Percentiles rank a stretch among this genome's conserved stretches.
phyloP scores from a whole-genome alignment of 345 rosid genomes.

The Litchi chinensis region DNA sequence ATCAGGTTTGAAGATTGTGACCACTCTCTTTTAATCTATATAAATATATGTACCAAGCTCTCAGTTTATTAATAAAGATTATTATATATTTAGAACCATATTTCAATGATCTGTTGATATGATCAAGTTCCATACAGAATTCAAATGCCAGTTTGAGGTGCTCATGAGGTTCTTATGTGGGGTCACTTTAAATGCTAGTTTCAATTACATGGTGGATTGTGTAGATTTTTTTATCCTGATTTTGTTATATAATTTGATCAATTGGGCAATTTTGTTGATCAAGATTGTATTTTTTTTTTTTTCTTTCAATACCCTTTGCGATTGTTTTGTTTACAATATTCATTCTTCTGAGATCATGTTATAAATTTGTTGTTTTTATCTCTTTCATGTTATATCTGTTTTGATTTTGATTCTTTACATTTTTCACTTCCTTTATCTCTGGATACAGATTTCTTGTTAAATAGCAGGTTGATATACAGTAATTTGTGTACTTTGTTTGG shows the following conservation, averaged over 20 bases:
- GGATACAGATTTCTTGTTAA: constrained; percentile 16
- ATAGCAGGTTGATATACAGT: neutral
- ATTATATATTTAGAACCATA: neutral
- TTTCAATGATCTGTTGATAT: constrained; percentile 6
- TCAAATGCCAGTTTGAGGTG: neutral
- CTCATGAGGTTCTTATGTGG: neutral
- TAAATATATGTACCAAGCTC: neutral
- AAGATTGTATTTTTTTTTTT: neutral
- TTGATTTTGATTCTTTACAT: constrained; percentile 3
- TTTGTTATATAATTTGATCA: constrained; percentile 2
- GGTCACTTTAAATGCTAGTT: constrained; percentile 3
- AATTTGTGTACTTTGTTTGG: neutral
- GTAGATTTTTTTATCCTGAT: constrained; percentile 9
- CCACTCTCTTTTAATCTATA: neutral
- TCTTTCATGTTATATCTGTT: neutral
- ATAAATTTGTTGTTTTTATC: neutral
- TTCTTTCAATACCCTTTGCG: neutral
- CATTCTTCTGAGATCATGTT: neutral
- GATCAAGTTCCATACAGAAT: neutral
- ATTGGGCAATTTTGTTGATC: neutral
- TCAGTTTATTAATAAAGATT: neutral
- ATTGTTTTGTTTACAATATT: neutral
- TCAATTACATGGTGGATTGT: constrained; percentile 6
- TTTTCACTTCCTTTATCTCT: constrained; percentile 7
- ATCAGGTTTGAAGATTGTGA: constrained; percentile 6